Conservation (phyloP, 2,329 filamentous ascomycete species). For the Pseudonectria buxi region DNA sequence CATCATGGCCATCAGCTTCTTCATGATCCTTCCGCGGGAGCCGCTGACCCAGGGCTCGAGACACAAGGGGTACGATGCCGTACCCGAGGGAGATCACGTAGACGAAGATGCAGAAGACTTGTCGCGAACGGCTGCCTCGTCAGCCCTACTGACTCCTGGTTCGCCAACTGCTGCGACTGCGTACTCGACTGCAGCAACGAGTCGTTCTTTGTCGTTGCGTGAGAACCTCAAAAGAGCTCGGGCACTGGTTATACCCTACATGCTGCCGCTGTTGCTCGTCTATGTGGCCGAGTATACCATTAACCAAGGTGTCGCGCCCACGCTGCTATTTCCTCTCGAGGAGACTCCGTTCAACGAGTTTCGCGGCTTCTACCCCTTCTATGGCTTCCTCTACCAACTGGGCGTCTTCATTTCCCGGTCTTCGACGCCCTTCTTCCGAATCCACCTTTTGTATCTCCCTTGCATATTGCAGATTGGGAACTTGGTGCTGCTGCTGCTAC, state of each 20-base stretch:
- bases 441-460: constrained; percentile 75
- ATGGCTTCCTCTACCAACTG: constrained; percentile 88
- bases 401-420: constrained; percentile 94
- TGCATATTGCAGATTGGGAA: constrained; percentile 78
- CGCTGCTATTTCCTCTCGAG: constrained; percentile 74
- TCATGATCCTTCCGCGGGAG: constrained; percentile 65
- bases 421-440: constrained; percentile 77
- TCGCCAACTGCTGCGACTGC: constrained; percentile 34
- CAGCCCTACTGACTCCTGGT: constrained; percentile 42
- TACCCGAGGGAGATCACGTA: constrained; percentile 37
- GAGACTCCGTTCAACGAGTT: constrained; percentile 72
- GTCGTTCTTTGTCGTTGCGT: constrained; percentile 29
- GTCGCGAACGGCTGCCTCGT: constrained; percentile 34
- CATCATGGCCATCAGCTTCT: constrained; percentile 83
- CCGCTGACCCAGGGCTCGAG: constrained; percentile 46
- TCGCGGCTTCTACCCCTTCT: constrained; percentile 88
- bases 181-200: constrained; percentile 25
- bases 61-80: constrained; percentile 46
- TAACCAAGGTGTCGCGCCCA: constrained; percentile 89
- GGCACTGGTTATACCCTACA: constrained; percentile 68
- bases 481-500: constrained; percentile 62
- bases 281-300: constrained; percentile 97
- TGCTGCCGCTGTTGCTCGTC: constrained; percentile 86
- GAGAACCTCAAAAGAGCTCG: constrained; percentile 59
- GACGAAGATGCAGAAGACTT: constrained; percentile 30